These are phyloP conservation scores for Fulvia fulva DNA, from an alignment of 2,329 filamentous ascomycete genomes.

Conservation along the genomic window DNA sequence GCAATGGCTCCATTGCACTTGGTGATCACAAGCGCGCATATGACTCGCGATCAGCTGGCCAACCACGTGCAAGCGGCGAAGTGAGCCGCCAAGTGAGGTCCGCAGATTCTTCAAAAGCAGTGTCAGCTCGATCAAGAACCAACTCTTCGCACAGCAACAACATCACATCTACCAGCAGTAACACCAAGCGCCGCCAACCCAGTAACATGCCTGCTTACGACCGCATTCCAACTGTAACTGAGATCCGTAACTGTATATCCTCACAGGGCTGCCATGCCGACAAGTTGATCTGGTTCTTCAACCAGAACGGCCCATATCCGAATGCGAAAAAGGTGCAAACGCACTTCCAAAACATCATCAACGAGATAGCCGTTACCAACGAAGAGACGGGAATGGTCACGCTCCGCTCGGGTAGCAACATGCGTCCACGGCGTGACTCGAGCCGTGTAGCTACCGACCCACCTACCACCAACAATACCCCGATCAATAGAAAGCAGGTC, in stretches of 20 bases:
- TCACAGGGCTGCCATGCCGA: neutral
- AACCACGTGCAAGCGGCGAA: neutral
- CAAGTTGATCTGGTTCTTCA: neutral
- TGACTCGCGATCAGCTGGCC: neutral
- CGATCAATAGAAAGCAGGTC: neutral
- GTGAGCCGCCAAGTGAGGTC: neutral
- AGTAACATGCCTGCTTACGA: neutral
- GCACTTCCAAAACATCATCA: neutral
- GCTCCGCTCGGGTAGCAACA: neutral
- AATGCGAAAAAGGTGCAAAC: neutral
- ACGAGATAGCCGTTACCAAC: neutral
- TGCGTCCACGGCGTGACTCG: neutral
- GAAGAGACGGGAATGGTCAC: neutral
- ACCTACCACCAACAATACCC: neutral
- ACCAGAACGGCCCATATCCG: neutral
- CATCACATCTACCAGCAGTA: neutral
- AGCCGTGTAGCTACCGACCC: neutral
- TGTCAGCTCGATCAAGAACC: neutral
- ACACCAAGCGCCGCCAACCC: neutral
- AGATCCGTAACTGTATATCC: neutral
- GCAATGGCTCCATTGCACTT: neutral
- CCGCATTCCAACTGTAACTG: neutral
- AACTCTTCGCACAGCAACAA: neutral
- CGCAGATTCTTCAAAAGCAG: neutral
- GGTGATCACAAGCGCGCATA: neutral